phyloP scores from a whole-genome alignment of 345 rosid species.

The Camelina sativa region DNA sequence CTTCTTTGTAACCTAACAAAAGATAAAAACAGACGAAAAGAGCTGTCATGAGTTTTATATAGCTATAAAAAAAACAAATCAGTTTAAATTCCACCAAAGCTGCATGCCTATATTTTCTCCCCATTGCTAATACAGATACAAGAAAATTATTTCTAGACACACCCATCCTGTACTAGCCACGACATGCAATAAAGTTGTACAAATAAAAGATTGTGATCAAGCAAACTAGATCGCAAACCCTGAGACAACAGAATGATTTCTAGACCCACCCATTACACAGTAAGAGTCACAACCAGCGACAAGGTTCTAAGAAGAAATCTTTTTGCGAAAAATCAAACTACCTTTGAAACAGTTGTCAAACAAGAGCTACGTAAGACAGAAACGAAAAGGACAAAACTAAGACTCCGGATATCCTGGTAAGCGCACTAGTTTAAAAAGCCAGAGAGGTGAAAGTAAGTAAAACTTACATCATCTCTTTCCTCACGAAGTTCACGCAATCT shows the following conservation, averaged over 20 bases:
- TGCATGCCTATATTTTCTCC: neutral
- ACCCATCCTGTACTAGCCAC: neutral
- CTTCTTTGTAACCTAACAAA: slow-evolving; percentile 82
- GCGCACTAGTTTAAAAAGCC: neutral
- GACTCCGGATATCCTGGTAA: neutral
- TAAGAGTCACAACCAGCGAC: neutral
- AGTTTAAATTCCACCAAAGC: neutral
- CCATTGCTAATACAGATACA: neutral
- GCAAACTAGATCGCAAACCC: neutral
- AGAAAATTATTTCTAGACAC: neutral
- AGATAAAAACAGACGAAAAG: slow-evolving; percentile 26
- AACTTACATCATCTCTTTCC: slow-evolving; percentile 89
- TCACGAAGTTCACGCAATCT: slow-evolving; percentile 71
- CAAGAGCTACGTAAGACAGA: slow-evolving; percentile 16
- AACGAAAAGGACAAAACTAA: neutral
- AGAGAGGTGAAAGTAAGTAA: neutral
- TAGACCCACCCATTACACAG: too few species aligned
- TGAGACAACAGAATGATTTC: neutral
- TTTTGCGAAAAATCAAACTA: neutral
- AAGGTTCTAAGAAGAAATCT: neutral
- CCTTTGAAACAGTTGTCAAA: neutral
- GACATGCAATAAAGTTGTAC: neutral
- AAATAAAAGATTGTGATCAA: neutral
- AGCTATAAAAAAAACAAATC: neutral
- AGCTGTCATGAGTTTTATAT: neutral